Percentiles rank a stretch among this genome's conserved stretches.
Conservation (phyloP, 495 filamentous ascomycete genomes). For the Niebla homalea region DNA sequence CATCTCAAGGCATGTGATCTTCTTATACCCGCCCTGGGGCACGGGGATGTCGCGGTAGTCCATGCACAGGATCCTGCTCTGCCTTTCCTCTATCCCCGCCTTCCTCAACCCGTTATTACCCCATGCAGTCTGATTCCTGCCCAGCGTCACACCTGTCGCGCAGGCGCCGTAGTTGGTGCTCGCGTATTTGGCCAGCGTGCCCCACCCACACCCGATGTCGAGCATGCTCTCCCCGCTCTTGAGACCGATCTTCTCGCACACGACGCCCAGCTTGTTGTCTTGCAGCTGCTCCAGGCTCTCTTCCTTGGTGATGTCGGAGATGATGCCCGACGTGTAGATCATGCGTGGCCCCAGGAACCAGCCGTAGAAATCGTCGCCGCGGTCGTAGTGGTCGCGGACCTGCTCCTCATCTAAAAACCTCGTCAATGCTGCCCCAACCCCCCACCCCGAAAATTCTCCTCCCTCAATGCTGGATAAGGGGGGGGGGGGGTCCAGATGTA, state of each 20-base stretch:
- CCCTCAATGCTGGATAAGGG: neutral
- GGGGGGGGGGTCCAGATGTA: neutral
- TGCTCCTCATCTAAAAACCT: constrained; percentile 52
- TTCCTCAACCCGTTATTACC: constrained; percentile 52
- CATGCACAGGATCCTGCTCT: constrained; percentile 51
- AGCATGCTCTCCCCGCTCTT: constrained; percentile 49
- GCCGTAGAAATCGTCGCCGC: constrained; percentile 62
- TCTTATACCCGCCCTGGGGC: constrained; percentile 47
- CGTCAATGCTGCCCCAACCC: constrained; percentile 5
- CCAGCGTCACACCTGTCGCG: constrained; percentile 54
- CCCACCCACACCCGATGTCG: constrained; percentile 62
- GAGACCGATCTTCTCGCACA: constrained; percentile 59
- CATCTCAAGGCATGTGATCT: constrained; percentile 67
- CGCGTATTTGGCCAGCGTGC: constrained; percentile 54
- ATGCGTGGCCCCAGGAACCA: constrained; percentile 64
- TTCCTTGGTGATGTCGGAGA: constrained; percentile 51
- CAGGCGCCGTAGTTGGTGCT: constrained; percentile 48
- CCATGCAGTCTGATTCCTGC: constrained; percentile 60
- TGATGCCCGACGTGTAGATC: constrained; percentile 61
- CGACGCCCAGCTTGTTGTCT: constrained; percentile 56
- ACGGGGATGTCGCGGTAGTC: constrained; percentile 57
- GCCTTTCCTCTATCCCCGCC: constrained; percentile 43
- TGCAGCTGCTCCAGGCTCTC: constrained; percentile 55
- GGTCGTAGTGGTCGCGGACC: constrained; percentile 64
- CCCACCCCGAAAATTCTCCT: neutral